Evolutionary conservation across 2,329 filamentous ascomycete genomes (phyloP), one percentile per base, ranked within the genome.

Genomic region (Aspergillus costaricaensis): DNA sequence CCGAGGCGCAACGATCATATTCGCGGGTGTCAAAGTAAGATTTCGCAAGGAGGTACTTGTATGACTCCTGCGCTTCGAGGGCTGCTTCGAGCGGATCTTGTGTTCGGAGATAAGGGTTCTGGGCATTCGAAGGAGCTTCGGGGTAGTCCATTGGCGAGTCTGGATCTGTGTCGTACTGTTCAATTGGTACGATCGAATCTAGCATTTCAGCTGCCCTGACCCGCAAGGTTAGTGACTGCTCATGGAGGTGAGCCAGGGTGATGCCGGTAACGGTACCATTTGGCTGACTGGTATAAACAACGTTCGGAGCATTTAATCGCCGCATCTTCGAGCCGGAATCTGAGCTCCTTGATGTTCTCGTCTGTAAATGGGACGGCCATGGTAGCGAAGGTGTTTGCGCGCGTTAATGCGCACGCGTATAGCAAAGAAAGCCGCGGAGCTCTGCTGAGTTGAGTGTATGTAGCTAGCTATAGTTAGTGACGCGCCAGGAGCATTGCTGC

Each of bases 1-100:
- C 89, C 55, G 91, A 90, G 30, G 94, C 91, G 75, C 94, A 97
- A 65, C 95, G 91, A 72, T 98, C 94, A 70, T 89, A 98, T 74
- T 99, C 95, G 67, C 91, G 90, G 69, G 92, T 96, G 76, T 98
- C 94, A 74, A 98, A 98, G 67, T 96, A 89, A 0, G 94, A 90
- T 75, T 97, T 97, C 56, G 95, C 94, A 19, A 98, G 83, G 2
- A 98, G 85, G 73, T 94, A 98, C 70, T 88, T 91, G 77, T 89
- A 88, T 36, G 91, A 81, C 76, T 98, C 94, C 68, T 84, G 87
- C 1, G 88, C 85, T 74, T 98, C 93, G 2, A 96, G 83, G 1
- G 83, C 80, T 10, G 88, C 87, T 80, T 97, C 92, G 59, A 85
- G 83, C 1, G 87, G 85, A 69, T 96, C 91, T 59, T 80, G 76